These are phyloP conservation scores for Xylaria sp. DNA, from an alignment of 2,329 filamentous ascomycete species.

Conservation along the genomic window DNA sequence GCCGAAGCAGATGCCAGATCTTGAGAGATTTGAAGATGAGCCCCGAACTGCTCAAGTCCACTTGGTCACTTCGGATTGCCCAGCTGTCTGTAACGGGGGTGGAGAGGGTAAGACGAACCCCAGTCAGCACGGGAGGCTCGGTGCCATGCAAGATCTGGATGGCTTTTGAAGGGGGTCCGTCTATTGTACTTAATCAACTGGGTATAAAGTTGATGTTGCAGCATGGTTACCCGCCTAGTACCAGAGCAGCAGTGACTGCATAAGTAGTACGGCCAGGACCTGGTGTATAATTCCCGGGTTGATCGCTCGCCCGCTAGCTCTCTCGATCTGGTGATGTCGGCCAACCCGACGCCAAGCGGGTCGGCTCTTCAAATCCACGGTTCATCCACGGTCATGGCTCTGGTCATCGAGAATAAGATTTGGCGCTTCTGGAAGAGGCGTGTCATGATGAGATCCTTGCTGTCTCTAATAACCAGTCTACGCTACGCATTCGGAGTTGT, in stretches of 20 bases:
- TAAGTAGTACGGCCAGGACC: slow-evolving; percentile 1
- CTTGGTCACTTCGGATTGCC: slow-evolving; percentile 33
- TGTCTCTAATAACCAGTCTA: not conserved
- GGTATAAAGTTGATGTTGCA: slow-evolving; percentile 1
- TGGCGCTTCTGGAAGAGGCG: not conserved
- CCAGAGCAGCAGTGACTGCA: not conserved
- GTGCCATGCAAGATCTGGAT: slow-evolving; percentile 38
- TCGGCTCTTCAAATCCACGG: slow-evolving; percentile 3
- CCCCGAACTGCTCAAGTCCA: slow-evolving; percentile 27
- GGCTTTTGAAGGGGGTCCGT: slow-evolving; percentile 5
- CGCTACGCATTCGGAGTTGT: not conserved
- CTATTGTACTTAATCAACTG: slow-evolving; percentile 4
- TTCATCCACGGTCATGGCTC: slow-evolving; percentile 3
- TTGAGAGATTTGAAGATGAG: slow-evolving; percentile 24
- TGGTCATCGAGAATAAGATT: slow-evolving; percentile 5
- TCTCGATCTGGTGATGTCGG: slow-evolving; percentile 36
- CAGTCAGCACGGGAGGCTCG: slow-evolving; percentile 33
- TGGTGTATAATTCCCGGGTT: slow-evolving; percentile 15
- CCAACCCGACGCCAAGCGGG: slow-evolving; percentile 29
- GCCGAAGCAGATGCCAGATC: slow-evolving; percentile 35
- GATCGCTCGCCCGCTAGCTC: slow-evolving; percentile 14
- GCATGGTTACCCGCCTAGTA: not conserved
- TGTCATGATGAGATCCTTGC: slow-evolving; percentile 1
- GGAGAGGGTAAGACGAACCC: slow-evolving; percentile 31
- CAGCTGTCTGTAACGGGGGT: slow-evolving; percentile 24